Evolutionary conservation across 73 alveolate genomes (phyloP), one percentile per base, ranked within the genome.

Genomic region (Paramecium sexaurelia): DNA sequence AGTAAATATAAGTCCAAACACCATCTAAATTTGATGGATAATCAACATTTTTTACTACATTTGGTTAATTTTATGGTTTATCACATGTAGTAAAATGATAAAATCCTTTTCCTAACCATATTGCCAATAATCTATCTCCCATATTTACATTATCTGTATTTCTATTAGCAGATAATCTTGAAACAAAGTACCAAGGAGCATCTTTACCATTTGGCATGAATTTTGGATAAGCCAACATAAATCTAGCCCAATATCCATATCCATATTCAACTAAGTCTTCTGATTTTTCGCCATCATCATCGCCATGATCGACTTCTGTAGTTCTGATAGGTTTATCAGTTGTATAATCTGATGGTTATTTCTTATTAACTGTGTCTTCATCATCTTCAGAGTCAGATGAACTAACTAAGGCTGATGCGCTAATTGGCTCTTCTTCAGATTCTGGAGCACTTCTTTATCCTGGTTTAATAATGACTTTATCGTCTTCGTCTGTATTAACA

Each of bases 101-200:
- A 17, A 29, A 41, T 78, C 90, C 90, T 43, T 78, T 29, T 24
- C 90, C 90, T 78, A 29, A 78, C 90, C 90, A 78, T 10, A 78
- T 78, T 19, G 90, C 90, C 39, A 75, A 39, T 9, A 40, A 13
- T 75, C 88, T 75, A 55, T 75, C 88, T n/a, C 90, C 90, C 90
- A 78, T 78, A 17, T 45, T 39, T 0, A 78, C 17, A 19, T 78
- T 43, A 24, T 37, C 68, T 37, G 33, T 29, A 24, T 78, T 24
- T 33, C 19, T 32, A 41, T 78, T 78, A 2, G 90, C 9, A 10
- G 90, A 36, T 47, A 78, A 45, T 24, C 90, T 78, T 78, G 90
- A 78, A 19, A 78, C 43, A 33, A 78, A 78, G 51, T 78, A 78
- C 90, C 90, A 78, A 24, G 90, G 90, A 8, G 90, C 90, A 39